phyloP scores from a whole-genome alignment of 1,284 basidiomycete species.

The Schizophyllum amplum region DNA sequence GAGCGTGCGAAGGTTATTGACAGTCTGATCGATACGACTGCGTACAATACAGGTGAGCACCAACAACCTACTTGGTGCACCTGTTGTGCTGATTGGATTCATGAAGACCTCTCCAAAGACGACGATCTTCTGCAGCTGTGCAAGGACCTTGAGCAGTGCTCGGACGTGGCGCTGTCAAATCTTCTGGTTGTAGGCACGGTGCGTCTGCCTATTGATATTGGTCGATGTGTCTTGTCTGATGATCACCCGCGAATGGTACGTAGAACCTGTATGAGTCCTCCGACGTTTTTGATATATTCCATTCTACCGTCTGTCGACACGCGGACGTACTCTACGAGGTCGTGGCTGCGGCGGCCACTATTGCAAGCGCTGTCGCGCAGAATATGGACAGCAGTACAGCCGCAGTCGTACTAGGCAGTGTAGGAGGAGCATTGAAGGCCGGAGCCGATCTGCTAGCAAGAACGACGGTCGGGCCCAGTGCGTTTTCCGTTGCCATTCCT shows the following conservation, averaged over 20 bases:
- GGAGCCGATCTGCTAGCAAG: background rate
- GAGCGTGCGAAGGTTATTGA: background rate
- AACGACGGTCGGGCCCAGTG: background rate
- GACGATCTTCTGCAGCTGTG: background rate
- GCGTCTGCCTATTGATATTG: background rate
- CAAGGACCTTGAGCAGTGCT: background rate
- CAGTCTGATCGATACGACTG: background rate
- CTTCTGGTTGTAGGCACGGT: background rate
- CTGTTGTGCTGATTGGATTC: background rate
- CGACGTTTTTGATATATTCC: background rate
- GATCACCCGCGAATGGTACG: background rate
- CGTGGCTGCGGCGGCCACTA: background rate
- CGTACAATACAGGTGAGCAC: background rate
- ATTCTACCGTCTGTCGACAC: background rate
- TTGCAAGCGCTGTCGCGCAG: background rate
- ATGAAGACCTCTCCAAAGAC: background rate
- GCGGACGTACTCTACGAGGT: background rate
- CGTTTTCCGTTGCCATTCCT: too few species aligned
- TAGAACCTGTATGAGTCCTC: background rate
- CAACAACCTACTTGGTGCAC: background rate
- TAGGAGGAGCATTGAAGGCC: background rate
- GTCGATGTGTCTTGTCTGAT: background rate
- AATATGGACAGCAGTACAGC: background rate
- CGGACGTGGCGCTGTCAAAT: background rate
- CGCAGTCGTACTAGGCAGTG: background rate